Base-by-base conservation (phyloP, 225 moss, liverwort and hornwort species). In the Physcomitrellopsis africana region DNA sequence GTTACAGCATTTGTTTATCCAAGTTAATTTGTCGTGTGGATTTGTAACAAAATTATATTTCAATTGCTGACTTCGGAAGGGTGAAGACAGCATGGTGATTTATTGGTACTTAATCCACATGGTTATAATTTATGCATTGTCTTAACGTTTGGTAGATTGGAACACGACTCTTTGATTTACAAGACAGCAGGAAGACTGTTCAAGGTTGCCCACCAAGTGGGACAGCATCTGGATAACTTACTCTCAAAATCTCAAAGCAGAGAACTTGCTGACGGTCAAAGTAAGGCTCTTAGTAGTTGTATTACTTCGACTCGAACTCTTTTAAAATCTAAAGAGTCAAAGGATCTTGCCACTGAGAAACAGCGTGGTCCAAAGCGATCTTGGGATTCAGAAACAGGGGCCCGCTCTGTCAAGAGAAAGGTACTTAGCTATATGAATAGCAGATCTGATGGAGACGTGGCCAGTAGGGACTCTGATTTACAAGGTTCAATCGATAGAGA, bases 151-250 rank as follows among this genome's bases (percentile, higher is more conserved):
- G 63, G 80, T 72, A 94, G 97, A 65, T 78, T 89, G 69, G 74
- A 78, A 69, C 83, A 93, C 60, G 90, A 87, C 73, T 88, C 73
- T 66, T 16, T 74, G 65, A 76, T 80, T 47, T 92, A 85, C 45
- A 82, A 82, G 56, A 82, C 97, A 65, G 90, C 90, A 48, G 87
- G 85, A 77, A 92, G 84, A 81, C 65, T 99, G 48, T 95, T 95
- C 79, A 95, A 84, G 75, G 73, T 92, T 64, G 89, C 89, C 60
- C 91, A 93, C 85, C 80, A 89, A 83, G 89, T 89, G 60, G 79
- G 83, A 68, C 83, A 61, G 41, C 86, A 89, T 43, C 72, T 89
- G 74, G 86, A 86, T 69, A 81, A 72, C 48, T 60, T 67, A 37
- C 81, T 86, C 68, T 74, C 76, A 23, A 76, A 83, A 68, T 51